Evolutionary conservation across 2,329 filamentous ascomycete genomes (phyloP), one percentile per base, ranked within the genome.

Genomic region (Fonsecaea erecta): DNA sequence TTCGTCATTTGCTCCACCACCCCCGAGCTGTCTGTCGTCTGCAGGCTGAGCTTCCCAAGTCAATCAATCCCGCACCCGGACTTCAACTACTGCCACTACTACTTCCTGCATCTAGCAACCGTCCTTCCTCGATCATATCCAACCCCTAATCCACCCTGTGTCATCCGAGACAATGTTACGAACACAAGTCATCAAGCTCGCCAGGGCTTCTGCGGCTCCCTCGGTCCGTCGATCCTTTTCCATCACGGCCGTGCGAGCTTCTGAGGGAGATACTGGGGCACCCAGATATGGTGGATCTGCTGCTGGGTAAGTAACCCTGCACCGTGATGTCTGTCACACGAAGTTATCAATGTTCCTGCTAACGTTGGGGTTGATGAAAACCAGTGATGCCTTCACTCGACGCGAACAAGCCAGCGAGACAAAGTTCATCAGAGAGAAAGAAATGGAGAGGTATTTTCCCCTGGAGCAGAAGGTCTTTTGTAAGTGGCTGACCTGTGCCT

Each of bases 381-480:
- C 54, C 48, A 54, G 48, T 53, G 53, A 73, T 71, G 96, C 94
- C 63, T 99, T 97, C 86, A 92, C 89, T 82, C 90, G 90, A 82
- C 92, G 95, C 74, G 95, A 99, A 82, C 86, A 89, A 77, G 94
- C 94, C 72, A 85, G 83, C 77, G 95, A 98, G 83, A 89, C 93
- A 78, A 86, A 87, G 73, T 91, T 90, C 81, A 93, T 99, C 81
- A 87, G 88, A 75, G 83, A 90, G 82, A 91, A 93, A 77, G 95
- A 98, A 86, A 87, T 88, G 82, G 88, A 93, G 83, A 97, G 97
- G 92, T 82, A 75, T 58, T 76, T 46, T 28, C 16, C n/a, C n/a
- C n/a, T n/a, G n/a, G n/a, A n/a, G n/a, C n/a, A n/a, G n/a, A n/a
- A n/a, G n/a, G n/a, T n/a, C n/a, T n/a, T n/a, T n/a, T n/a, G n/a